Evolutionary conservation across 169 alveolate species (phyloP).

Genomic region (Prorocentrum cordatum): DNA sequence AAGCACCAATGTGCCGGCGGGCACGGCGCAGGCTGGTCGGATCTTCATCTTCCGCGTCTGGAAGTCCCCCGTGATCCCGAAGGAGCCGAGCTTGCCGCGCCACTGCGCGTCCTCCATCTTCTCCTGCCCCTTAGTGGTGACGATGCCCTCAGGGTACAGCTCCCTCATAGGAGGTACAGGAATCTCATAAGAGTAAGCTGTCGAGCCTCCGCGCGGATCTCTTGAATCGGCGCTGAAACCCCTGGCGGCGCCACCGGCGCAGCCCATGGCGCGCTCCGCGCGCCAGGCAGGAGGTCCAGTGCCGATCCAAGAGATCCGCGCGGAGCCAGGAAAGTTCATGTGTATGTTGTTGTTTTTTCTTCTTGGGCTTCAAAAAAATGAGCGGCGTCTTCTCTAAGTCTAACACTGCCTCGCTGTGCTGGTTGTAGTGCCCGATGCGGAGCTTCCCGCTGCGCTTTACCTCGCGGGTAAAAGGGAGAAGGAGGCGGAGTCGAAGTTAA

Average conservation of each 20-base stretch:
- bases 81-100: constrained; percentile 46
- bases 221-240: no score
- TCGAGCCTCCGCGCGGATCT: no score
- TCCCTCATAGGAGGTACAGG: background rate
- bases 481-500: background rate
- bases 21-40: no score
- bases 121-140: constrained; percentile 77
- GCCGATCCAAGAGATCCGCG: no score
- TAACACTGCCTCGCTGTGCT: constrained; percentile 90
- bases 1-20: no score
- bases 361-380: no score
- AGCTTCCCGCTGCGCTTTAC: constrained; percentile 86
- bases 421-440: constrained; percentile 89
- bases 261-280: no score
- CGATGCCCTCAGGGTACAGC: constrained; percentile 25
- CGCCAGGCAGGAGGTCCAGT: no score
- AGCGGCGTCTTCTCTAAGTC: constrained; percentile 90
- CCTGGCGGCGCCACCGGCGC: no score
- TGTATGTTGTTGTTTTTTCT: no score
- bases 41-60: constrained; percentile 74
- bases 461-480: constrained; percentile 73
- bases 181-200: no score
- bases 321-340: no score
- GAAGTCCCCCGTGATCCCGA: constrained; percentile 61
- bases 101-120: constrained; percentile 88